Percentiles rank a stretch among this genome's conserved stretches.
These are phyloP conservation scores for Beauveria scarabaeidicola DNA, from an alignment of 2,329 filamentous ascomycete species.

Conservation along the genomic window DNA sequence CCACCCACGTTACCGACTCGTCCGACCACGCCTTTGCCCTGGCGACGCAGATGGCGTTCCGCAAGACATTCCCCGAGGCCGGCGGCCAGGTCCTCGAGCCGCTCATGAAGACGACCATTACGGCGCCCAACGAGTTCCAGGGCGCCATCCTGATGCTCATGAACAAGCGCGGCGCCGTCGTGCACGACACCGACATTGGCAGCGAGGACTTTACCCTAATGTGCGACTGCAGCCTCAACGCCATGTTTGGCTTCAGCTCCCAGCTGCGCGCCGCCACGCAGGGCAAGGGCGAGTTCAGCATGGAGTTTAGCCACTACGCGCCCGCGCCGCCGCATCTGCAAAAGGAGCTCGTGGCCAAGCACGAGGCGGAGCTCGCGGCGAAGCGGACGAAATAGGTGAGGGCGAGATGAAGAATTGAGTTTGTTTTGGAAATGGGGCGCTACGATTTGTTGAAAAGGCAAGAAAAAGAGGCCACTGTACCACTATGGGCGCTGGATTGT, in stretches of 20 bases:
- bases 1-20: constrained; percentile 95
- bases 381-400: constrained; percentile 43
- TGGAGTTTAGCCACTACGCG: constrained; percentile 98
- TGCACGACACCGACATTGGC: constrained; percentile 91
- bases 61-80: constrained; percentile 78
- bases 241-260: constrained; percentile 95
- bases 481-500: constrained; percentile 1
- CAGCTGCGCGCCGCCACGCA: constrained; percentile 89
- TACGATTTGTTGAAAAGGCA: no score
- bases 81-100: constrained; percentile 84
- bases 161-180: constrained; percentile 94
- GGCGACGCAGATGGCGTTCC: constrained; percentile 93
- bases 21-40: constrained; percentile 94
- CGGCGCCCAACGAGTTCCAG: constrained; percentile 94
- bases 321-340: constrained; percentile 82
- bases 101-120: constrained; percentile 96
- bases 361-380: constrained; percentile 49
- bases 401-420: background rate
- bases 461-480: background rate
- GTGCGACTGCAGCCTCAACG: constrained; percentile 87
- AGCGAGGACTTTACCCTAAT: constrained; percentile 87
- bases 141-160: constrained; percentile 88
- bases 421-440: background rate
- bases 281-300: constrained; percentile 96
- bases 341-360: constrained; percentile 51